Conservation (phyloP, 257 asterid genomes). For the Solanum pimpinellifolium region DNA sequence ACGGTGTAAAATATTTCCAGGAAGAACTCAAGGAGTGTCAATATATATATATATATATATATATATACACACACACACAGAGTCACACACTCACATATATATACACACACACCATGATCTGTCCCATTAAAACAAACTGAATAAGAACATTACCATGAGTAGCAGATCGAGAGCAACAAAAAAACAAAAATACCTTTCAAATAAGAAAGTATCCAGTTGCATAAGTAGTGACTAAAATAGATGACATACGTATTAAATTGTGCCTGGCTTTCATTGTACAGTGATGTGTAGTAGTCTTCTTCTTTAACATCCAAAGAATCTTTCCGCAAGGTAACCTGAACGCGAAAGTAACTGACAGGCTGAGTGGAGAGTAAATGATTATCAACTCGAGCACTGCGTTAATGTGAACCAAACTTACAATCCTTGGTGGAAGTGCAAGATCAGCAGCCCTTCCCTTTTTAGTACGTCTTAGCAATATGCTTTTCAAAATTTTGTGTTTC, state of each 20-base stretch:
- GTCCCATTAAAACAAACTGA: not conserved
- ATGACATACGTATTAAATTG: slow-evolving; percentile 73
- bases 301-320: slow-evolving; percentile 74
- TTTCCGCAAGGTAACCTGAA: slow-evolving; percentile 65
- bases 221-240: not conserved
- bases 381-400: not conserved
- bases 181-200: not conserved
- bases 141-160: not conserved
- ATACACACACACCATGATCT: not conserved
- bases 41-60: too few relatives aligned
- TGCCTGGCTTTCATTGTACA: slow-evolving; percentile 82
- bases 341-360: not conserved
- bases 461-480: slow-evolving; percentile 78
- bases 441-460: slow-evolving; percentile 98
- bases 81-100: too few relatives aligned
- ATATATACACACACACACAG: too few relatives aligned
- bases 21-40: too few relatives aligned
- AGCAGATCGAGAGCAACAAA: not conserved
- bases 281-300: slow-evolving; percentile 79
- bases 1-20: not conserved
- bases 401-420: slow-evolving; percentile 33
- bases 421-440: slow-evolving; percentile 87
- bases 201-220: not conserved
- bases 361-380: not conserved
- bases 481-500: slow-evolving; percentile 65